Conservation (phyloP, 148 eudicot species). For the Dianthus caryophyllus region DNA sequence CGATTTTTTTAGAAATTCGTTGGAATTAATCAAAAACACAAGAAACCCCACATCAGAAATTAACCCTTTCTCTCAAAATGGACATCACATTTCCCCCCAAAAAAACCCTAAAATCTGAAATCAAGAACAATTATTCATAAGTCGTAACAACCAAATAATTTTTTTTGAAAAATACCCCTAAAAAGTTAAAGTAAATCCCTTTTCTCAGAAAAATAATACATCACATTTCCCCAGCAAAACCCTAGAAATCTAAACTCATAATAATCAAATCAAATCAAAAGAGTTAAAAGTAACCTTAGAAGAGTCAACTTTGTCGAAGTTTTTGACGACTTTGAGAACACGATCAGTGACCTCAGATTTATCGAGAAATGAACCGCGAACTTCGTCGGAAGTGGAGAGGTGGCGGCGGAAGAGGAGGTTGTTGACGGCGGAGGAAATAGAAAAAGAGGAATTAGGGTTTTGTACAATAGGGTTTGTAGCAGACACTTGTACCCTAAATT, state of each 20-base stretch:
- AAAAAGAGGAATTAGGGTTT: slow-evolving; percentile 34
- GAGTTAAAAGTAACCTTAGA: slow-evolving; percentile 45
- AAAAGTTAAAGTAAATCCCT: neutral
- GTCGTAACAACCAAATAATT: too few species aligned
- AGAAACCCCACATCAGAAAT: neutral
- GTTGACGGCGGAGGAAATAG: slow-evolving; percentile 25
- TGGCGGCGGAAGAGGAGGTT: slow-evolving; percentile 48
- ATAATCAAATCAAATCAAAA: neutral
- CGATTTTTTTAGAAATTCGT: too few species aligned
- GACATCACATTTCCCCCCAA: too few species aligned
- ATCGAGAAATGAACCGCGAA: slow-evolving; percentile 81
- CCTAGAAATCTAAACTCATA: too few species aligned
- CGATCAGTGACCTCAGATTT: slow-evolving; percentile 93
- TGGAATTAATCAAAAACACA: neutral
- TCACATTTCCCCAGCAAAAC: too few species aligned
- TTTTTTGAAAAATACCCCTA: neutral
- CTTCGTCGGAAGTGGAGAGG: slow-evolving; percentile 53
- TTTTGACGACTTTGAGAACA: slow-evolving; percentile 64
- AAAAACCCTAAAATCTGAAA: too few species aligned
- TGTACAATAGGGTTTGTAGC: slow-evolving; percentile 25
- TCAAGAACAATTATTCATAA: too few species aligned
- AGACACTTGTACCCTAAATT: slow-evolving; percentile 41
- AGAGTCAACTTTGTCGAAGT: slow-evolving; percentile 91
- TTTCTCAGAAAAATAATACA: too few species aligned
- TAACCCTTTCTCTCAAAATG: neutral